These are phyloP conservation scores for Ligustrum vulgare DNA, from an alignment of 257 asterid species.

Conservation along the genomic window DNA sequence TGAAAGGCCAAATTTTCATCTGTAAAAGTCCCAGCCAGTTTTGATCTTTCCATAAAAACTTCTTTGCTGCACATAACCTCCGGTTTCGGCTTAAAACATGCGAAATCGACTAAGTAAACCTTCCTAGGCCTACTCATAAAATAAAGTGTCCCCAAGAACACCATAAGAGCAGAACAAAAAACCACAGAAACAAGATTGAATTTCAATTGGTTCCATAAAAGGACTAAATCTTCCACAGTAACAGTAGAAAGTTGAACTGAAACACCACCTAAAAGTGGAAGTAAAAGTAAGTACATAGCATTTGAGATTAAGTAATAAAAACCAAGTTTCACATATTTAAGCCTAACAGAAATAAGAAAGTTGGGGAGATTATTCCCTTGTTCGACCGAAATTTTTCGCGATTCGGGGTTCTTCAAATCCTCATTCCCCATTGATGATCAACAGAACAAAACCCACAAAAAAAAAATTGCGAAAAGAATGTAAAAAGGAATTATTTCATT, in stretches of 20 bases:
- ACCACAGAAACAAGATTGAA: constrained; percentile 19
- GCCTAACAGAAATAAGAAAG: constrained; percentile 39
- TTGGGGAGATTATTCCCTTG: constrained; percentile 29
- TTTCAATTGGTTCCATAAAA: constrained; percentile 24
- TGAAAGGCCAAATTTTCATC: constrained; percentile 35
- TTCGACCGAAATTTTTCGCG: neutral
- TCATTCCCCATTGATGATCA: constrained; percentile 19
- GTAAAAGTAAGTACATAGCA: constrained; percentile 31
- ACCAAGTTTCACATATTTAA: constrained; percentile 48
- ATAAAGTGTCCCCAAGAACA: constrained; percentile 25
- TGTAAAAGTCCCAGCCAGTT: constrained; percentile 18
- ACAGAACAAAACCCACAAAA: neutral
- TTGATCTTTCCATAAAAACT: constrained; percentile 10
- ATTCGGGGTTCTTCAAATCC: neutral
- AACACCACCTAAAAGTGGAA: constrained; percentile 25
- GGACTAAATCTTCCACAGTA: constrained; percentile 17
- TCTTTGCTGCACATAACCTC: constrained; percentile 26
- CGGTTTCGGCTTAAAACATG: constrained; percentile 36
- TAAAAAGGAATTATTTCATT: neutral
- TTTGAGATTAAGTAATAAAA: constrained; percentile 34
- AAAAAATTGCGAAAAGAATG: neutral
- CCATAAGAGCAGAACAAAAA: constrained; percentile 11
- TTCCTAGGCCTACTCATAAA: constrained; percentile 32
- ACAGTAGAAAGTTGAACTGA: constrained; percentile 26
- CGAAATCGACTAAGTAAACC: constrained; percentile 39